These are phyloP conservation scores for Xenoacremonium recifei DNA, from an alignment of 2,329 filamentous ascomycete genomes.

Conservation along the genomic window DNA sequence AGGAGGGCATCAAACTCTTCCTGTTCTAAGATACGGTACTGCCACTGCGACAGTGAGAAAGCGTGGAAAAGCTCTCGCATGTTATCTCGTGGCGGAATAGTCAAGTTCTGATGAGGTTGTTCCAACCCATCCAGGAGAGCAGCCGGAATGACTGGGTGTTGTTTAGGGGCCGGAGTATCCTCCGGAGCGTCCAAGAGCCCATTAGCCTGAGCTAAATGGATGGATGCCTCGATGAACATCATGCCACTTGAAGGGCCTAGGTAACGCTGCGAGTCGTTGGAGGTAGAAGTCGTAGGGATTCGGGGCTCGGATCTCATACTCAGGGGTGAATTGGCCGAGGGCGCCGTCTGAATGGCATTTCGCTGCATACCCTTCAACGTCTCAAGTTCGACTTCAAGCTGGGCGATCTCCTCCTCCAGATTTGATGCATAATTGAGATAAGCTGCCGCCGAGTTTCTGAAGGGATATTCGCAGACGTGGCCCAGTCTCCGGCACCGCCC, in stretches of 20 bases:
- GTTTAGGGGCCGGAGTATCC: background rate
- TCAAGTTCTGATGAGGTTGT: background rate
- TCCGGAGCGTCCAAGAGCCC: background rate
- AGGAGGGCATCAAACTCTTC: background rate
- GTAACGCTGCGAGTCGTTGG: background rate
- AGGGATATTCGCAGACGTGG: background rate
- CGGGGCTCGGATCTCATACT: background rate
- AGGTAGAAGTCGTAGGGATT: no score
- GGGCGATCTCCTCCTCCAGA: no score
- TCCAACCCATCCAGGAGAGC: background rate
- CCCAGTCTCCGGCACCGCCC: background rate
- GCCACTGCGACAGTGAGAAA: background rate
- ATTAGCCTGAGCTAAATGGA: background rate
- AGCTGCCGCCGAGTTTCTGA: background rate
- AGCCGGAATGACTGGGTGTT: background rate
- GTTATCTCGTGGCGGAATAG: background rate
- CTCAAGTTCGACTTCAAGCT: no score
- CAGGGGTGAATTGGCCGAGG: background rate
- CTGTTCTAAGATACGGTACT: background rate
- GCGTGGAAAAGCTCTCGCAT: background rate
- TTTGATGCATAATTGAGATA: background rate
- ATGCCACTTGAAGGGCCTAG: background rate
- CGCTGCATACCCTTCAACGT: no score
- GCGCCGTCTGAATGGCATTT: no score
- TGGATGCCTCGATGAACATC: background rate